Evolutionary conservation across 768 basidiomycete genomes (phyloP), one percentile per base, ranked within the genome.

Genomic region (Rhizopogon roseolus): DNA sequence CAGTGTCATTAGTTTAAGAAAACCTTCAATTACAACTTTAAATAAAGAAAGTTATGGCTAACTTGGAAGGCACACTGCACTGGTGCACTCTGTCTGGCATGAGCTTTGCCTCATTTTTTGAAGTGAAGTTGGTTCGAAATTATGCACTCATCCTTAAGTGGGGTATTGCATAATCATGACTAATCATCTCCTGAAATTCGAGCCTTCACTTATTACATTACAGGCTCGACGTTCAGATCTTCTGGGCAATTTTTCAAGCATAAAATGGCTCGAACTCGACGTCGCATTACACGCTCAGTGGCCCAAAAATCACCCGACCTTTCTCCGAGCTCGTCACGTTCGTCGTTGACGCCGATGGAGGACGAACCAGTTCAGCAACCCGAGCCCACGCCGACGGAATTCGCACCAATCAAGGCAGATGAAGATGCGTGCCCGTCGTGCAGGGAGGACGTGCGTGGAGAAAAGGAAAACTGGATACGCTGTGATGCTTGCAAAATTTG

Each of bases 401-500:
- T 56, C 32, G 17, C 29, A 45, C 60, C 56, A 56, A 54, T 34
- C 8, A 46, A 44, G 9, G 60, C 59, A 40, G 60, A 67, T 52
- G 68, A 70, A 54, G 73, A 70, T 41, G 57, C 22, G 28, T 85
- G 83, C 62, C 83, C 83, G 11, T 78, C 81, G 10, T 85, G 83
- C 64, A 73, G 74, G 45, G 66, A 67, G 65, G 65, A 25, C 64
- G 63, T 49, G 62, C 72, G 3, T 74, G 71, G 49, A 79, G 81
- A 57, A 85, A 86, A 65, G 88, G 90, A 58, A 4, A 82, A 74
- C 61, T 94, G 91, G 92, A 83, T 93, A 53, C 73, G 83, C 57
- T 94, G 92, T 65, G 90, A 92, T 62, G 78, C 79, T 19, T 91
- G 88, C 74, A 86, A 85, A 69, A 79, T 73, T 29, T 92, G 89